phyloP scores from a whole-genome alignment of 495 filamentous ascomycete species.

The Lepidopterella palustris region DNA sequence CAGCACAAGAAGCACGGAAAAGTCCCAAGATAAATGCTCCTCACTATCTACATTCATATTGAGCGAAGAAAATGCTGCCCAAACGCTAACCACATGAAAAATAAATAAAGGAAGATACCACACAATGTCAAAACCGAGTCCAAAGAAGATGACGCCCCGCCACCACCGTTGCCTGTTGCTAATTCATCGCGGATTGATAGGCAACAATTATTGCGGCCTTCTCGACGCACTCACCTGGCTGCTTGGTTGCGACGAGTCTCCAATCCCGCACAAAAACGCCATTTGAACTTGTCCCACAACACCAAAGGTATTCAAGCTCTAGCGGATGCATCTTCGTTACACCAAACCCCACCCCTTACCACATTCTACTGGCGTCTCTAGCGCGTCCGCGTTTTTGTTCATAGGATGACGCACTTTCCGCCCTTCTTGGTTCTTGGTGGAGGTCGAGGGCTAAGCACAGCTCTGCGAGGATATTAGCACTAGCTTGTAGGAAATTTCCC shows the following conservation, averaged over 20 bases:
- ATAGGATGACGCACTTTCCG: slow-evolving; percentile 72
- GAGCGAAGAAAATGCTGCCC: slow-evolving; percentile 10
- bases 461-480: slow-evolving; percentile 45
- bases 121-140: slow-evolving; percentile 1
- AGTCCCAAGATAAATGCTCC: background rate
- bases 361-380: background rate
- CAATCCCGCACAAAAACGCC: slow-evolving; percentile 1
- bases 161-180: background rate
- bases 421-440: slow-evolving; percentile 55
- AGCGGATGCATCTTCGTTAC: slow-evolving; percentile 4
- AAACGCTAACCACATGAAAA: slow-evolving; percentile 5
- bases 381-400: slow-evolving; percentile 20
- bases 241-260: background rate
- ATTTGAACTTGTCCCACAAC: slow-evolving; percentile 2
- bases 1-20: background rate
- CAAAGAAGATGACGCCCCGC: background rate
- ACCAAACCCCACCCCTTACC: slow-evolving; percentile 15
- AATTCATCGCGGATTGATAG: background rate
- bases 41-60: slow-evolving; percentile 20
- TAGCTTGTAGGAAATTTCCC: background rate
- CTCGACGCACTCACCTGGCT: background rate
- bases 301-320: slow-evolving; percentile 18
- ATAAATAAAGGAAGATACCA: slow-evolving; percentile 2
- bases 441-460: slow-evolving; percentile 74
- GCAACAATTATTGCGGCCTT: background rate